These are phyloP conservation scores for Zasmidium citrigriseum DNA, from an alignment of 2,329 filamentous ascomycete genomes.

Conservation along the genomic window DNA sequence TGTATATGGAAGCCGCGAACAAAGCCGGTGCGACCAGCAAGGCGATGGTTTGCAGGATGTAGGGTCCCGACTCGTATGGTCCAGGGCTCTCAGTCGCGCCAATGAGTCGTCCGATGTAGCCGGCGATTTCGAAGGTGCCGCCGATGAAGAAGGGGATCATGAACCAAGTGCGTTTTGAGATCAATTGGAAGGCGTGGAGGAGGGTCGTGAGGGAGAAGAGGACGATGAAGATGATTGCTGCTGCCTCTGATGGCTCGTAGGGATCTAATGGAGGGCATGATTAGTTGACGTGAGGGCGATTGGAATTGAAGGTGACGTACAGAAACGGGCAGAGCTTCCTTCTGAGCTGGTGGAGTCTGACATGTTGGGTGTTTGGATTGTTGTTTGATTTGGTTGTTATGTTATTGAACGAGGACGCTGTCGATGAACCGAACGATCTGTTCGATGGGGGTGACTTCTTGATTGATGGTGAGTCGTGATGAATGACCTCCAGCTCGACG, in stretches of 20 bases:
- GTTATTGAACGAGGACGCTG: not conserved
- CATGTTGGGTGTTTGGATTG: not conserved
- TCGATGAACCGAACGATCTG: not conserved
- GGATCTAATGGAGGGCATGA: not conserved
- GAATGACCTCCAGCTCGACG: not conserved
- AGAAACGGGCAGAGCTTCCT: not conserved
- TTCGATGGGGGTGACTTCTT: not conserved
- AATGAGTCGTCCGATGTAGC: conserved; percentile 54
- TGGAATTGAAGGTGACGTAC: not conserved
- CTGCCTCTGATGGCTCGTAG: conserved; percentile 15
- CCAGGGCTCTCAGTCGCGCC: conserved; percentile 17
- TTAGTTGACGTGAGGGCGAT: not conserved
- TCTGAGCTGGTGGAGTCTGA: not conserved
- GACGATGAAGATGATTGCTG: conserved; percentile 32
- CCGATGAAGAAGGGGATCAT: conserved; percentile 55
- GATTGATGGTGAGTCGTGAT: not conserved
- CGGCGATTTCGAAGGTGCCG: conserved; percentile 53
- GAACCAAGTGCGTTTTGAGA: conserved; percentile 49
- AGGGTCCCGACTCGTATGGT: conserved; percentile 27
- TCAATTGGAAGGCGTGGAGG: conserved; percentile 41
- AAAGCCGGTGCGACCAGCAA: conserved; percentile 51
- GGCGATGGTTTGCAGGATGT: conserved; percentile 46
- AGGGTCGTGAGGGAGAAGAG: conserved; percentile 32
- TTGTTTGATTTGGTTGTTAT: not conserved
- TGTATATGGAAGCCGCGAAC: conserved; percentile 53